Evolutionary conservation across 805 yeast genomes (phyloP).

Genomic region (Starmera amethionina): DNA sequence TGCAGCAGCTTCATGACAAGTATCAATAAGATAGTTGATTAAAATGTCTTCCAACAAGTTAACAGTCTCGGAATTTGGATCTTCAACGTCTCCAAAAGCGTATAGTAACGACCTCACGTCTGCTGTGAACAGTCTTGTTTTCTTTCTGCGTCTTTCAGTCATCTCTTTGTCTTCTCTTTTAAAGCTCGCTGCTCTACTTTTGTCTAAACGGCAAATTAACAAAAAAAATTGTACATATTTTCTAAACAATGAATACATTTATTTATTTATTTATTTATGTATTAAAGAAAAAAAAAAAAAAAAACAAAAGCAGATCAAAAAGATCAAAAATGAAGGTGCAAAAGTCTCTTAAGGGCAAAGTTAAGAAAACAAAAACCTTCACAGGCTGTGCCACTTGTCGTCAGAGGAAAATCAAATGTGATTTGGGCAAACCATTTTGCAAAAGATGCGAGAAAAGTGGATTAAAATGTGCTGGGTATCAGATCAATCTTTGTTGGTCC

Average conservation of each 20-base stretch:
- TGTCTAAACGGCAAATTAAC: no score
- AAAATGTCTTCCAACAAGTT: conserved; percentile 60
- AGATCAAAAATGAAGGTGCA: background rate
- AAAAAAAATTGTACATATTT: no score
- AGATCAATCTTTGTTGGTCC: conserved; percentile 70
- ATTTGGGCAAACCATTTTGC: conserved; percentile 61
- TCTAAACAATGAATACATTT: no score
- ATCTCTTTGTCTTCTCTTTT: background rate
- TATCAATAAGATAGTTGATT: conserved; percentile 50
- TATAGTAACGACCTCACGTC: conserved; percentile 51
- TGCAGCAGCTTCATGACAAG: conserved; percentile 44
- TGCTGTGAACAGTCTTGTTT: conserved; percentile 33
- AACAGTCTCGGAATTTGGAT: conserved; percentile 57
- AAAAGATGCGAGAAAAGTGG: conserved; percentile 60
- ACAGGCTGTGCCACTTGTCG: conserved; percentile 89
- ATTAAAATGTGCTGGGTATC: conserved; percentile 72
- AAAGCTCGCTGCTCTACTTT: no score
- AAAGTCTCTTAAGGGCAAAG: background rate
- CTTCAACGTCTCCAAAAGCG: conserved; percentile 65
- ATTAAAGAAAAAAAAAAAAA: no score
- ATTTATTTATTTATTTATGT: no score
- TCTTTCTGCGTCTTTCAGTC: conserved; percentile 22
- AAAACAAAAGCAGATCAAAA: no score
- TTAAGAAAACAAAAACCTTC: conserved; percentile 55
- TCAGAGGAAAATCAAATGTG: conserved; percentile 72